Percentiles rank a stretch among this genome's conserved stretches.
Evolutionary conservation across 108 stramenopile species (phyloP).

Genomic region (Mayamaea pseudoterrestris): DNA sequence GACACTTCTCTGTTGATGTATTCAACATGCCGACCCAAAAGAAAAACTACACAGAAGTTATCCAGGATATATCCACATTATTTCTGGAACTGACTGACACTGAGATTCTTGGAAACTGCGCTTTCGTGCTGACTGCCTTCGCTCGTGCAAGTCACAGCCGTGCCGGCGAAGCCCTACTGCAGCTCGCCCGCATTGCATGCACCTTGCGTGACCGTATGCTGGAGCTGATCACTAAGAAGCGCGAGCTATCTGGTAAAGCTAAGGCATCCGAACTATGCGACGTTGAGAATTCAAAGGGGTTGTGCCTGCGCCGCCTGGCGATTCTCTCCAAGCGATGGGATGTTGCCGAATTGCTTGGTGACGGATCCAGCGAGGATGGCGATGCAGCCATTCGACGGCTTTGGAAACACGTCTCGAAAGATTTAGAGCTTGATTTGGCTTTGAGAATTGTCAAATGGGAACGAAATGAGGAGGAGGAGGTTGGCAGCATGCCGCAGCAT

Average conservation of each 20-base stretch:
- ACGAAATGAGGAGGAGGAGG: not conserved
- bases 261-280: constrained; percentile 18
- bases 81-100: constrained; percentile 57
- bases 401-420: not conserved
- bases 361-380: not conserved
- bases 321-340: constrained; percentile 39
- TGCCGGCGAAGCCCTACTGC: constrained; percentile 39
- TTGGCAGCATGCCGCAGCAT: not conserved
- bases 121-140: constrained; percentile 35
- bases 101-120: constrained; percentile 38
- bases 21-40: constrained; percentile 61
- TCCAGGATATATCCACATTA: constrained; percentile 48
- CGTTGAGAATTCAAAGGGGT: constrained; percentile 37
- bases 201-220: constrained; percentile 44
- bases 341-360: constrained; percentile 8
- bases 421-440: constrained; percentile 1
- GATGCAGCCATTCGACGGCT: not conserved
- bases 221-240: constrained; percentile 22
- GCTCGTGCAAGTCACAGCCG: constrained; percentile 55
- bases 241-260: not conserved
- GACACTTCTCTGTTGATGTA: constrained; percentile 46
- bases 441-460: not conserved
- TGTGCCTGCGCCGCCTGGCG: constrained; percentile 45
- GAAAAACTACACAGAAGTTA: constrained; percentile 44
- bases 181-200: constrained; percentile 34